Percentiles rank a stretch among this genome's conserved stretches.
These are phyloP conservation scores for Agrocybe praecox DNA, from an alignment of 768 basidiomycete genomes.

Conservation along the genomic window DNA sequence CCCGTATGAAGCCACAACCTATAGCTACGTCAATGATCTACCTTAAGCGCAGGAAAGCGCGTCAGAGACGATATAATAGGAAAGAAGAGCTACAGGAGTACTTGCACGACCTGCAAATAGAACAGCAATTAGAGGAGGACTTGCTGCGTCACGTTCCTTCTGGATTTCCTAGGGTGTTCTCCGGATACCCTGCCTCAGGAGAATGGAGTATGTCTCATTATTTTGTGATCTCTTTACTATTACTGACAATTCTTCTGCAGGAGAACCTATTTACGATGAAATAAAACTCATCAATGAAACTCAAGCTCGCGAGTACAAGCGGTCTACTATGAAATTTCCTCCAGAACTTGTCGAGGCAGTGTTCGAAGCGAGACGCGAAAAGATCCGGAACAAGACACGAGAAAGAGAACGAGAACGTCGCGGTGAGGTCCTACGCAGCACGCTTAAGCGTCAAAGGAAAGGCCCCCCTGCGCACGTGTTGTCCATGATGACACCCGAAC, in stretches of 20 bases:
- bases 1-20: conserved; percentile 82
- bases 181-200: conserved; percentile 2
- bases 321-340: conserved; percentile 45
- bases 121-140: conserved; percentile 38
- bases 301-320: conserved; percentile 41
- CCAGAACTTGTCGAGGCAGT: conserved; percentile 50
- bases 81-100: conserved; percentile 30
- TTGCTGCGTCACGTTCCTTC: conserved; percentile 5
- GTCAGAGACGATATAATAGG: conserved; percentile 44
- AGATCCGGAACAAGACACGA: conserved; percentile 65
- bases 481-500: conserved; percentile 48
- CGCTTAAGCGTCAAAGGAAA: conserved; percentile 46
- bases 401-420: conserved; percentile 61
- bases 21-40: conserved; percentile 73
- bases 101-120: conserved; percentile 31
- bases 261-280: conserved; percentile 34
- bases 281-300: conserved; percentile 31
- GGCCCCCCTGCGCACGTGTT: conserved; percentile 69
- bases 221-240: background rate
- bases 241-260: conserved; percentile 23
- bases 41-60: conserved; percentile 35
- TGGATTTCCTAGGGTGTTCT: conserved; percentile 18
- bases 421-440: conserved; percentile 59
- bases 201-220: conserved; percentile 44
- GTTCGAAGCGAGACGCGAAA: conserved; percentile 59